These are phyloP conservation scores for Sugiyamaella floridensis DNA, from an alignment of 805 yeast species.

Conservation along the genomic window DNA sequence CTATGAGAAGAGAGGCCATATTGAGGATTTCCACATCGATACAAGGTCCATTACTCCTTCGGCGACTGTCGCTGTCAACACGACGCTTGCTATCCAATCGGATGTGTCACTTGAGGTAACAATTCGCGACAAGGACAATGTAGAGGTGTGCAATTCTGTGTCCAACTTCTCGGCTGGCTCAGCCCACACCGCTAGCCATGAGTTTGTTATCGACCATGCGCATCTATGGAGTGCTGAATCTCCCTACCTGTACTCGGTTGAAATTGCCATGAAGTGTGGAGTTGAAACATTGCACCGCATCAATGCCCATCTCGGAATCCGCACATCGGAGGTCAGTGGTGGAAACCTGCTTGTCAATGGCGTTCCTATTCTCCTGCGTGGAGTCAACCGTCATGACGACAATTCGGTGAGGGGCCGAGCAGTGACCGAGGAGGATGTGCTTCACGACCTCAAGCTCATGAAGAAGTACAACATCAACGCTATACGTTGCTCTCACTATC, in stretches of 20 bases:
- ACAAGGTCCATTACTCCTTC: constrained; percentile 17
- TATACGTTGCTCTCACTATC: constrained; percentile 34
- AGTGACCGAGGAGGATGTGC: constrained; percentile 31
- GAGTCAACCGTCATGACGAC: constrained; percentile 36
- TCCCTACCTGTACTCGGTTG: constrained; percentile 28
- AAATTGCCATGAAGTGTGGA: constrained; percentile 16
- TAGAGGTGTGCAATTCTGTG: not conserved
- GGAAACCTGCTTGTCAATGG: constrained; percentile 31
- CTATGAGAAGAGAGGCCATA: constrained; percentile 24
- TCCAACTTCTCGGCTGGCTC: not conserved
- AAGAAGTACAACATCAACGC: constrained; percentile 34
- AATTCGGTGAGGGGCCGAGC: constrained; percentile 33
- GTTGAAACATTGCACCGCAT: constrained; percentile 12
- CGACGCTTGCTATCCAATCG: not conserved
- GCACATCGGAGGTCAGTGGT: constrained; percentile 25
- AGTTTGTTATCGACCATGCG: constrained; percentile 17
- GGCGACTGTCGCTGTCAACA: constrained; percentile 7
- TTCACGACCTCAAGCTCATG: constrained; percentile 31
- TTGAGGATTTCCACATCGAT: constrained; percentile 27
- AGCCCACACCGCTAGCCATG: not conserved
- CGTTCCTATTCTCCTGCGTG: constrained; percentile 27
- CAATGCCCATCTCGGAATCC: constrained; percentile 28
- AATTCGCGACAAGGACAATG: not conserved
- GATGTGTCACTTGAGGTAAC: not conserved
- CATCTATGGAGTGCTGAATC: constrained; percentile 33